A percentile compares a stretch with the other conserved stretches of the same genome.
phyloP scores from a whole-genome alignment of 1,284 basidiomycete genomes.

The Xerocomus subilludens region DNA sequence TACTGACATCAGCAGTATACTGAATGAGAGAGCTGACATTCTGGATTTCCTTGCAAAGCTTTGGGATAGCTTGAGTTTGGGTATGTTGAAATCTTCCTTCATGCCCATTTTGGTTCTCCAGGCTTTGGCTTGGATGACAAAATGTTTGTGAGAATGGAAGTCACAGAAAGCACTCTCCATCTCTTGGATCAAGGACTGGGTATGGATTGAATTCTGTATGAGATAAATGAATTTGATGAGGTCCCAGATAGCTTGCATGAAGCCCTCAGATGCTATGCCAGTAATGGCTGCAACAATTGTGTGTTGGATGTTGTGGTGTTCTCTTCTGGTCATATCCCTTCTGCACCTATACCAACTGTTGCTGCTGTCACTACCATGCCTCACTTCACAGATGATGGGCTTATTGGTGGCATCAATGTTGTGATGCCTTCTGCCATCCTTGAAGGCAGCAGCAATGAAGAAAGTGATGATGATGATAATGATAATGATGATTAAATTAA shows the following conservation, averaged over 20 bases:
- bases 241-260: background rate
- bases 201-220: slow-evolving; percentile 5
- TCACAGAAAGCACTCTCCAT: background rate
- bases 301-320: slow-evolving; percentile 20
- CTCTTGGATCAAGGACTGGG: background rate
- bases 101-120: background rate
- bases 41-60: slow-evolving; percentile 4
- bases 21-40: slow-evolving; percentile 8
- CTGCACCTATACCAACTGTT: too few relatives aligned
- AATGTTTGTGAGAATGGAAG: background rate
- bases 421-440: too few relatives aligned
- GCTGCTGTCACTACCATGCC: too few relatives aligned
- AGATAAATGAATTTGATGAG: slow-evolving; percentile 22
- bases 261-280: background rate
- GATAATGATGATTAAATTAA: too few relatives aligned
- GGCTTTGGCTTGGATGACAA: background rate
- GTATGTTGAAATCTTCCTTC: slow-evolving; percentile 21
- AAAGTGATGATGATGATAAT: too few relatives aligned
- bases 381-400: too few relatives aligned
- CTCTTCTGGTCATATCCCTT: slow-evolving; percentile 29
- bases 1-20: slow-evolving; percentile 18
- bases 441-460: too few relatives aligned
- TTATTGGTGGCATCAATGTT: too few relatives aligned
- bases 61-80: slow-evolving; percentile 20
- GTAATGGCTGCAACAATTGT: slow-evolving; percentile 4